Evolutionary conservation across 805 yeast genomes (phyloP).

Genomic region (Yamadazyma scolyti): DNA sequence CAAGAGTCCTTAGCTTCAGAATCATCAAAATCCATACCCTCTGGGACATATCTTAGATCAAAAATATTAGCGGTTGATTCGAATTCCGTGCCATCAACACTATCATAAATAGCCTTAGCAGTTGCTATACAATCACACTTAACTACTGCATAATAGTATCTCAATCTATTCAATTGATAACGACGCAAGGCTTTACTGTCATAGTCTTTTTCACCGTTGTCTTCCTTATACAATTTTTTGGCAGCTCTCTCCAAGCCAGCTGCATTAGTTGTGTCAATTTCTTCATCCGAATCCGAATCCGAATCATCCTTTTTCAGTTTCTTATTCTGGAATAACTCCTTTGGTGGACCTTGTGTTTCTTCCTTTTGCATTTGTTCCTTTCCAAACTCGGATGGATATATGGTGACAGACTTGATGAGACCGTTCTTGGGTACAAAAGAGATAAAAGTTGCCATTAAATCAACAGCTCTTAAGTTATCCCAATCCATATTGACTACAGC

Average conservation of each 20-base stretch:
- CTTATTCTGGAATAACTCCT: slow-evolving; percentile 63
- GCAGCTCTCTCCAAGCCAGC: slow-evolving; percentile 56
- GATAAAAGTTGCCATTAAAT: slow-evolving; percentile 82
- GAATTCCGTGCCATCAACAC: slow-evolving; percentile 92
- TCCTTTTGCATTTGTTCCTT: slow-evolving; percentile 88
- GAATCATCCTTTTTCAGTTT: slow-evolving; percentile 31
- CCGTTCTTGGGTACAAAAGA: slow-evolving; percentile 82
- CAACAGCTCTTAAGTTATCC: slow-evolving; percentile 90
- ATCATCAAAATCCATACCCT: slow-evolving; percentile 78
- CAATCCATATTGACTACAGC: slow-evolving; percentile 97
- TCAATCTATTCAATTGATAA: slow-evolving; percentile 87
- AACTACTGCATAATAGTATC: slow-evolving; percentile 91
- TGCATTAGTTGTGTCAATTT: slow-evolving; percentile 44
- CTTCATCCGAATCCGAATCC: slow-evolving; percentile 31
- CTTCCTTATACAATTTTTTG: slow-evolving; percentile 73
- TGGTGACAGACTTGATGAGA: slow-evolving; percentile 58
- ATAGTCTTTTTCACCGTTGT: slow-evolving; percentile 77
- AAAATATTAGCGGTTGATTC: slow-evolving; percentile 94
- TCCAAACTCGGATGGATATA: slow-evolving; percentile 90
- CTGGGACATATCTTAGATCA: slow-evolving; percentile 90
- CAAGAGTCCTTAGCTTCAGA: slow-evolving; percentile 75
- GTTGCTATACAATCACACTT: slow-evolving; percentile 72
- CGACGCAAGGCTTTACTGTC: slow-evolving; percentile 80
- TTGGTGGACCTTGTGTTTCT: slow-evolving; percentile 90
- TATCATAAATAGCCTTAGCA: slow-evolving; percentile 71